Base-by-base conservation (phyloP, 345 rosid genomes). In the Gossypium arboreum region DNA sequence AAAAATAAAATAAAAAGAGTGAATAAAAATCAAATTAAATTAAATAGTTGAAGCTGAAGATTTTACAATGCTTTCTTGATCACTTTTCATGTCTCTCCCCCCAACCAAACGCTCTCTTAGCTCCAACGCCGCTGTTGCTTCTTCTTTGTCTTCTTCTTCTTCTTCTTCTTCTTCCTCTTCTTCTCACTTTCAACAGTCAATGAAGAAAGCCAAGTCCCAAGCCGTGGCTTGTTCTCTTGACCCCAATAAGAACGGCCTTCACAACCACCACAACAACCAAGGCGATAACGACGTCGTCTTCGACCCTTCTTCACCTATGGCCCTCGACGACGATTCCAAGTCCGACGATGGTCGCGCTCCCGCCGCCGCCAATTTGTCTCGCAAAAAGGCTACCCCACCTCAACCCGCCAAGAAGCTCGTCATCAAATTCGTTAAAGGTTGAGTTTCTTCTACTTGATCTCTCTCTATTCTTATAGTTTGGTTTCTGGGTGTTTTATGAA, bases 361-460 rank as follows among this genome's bases (percentile, higher is more conserved):
- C 47, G 81, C 86, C 69, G 84, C 92, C 50, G 92, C 92, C 68
- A 90, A 88, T 80, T 81, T 90, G 75, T 82, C 91, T 65, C 92
- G 95, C 61, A 90, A 88, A 80, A 90, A 88, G 75, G 91, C 95
- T 72, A 86, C 79, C 24, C 90, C 77, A 2, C 92, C 90, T 59
- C 91, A 87, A 81, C 95, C 92, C 27, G 73, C 90, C 5, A 90
- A 88, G 81, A 90, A 88, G 76, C 75, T 95, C 52, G 97, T 93
- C 34, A 95, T 95, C 80, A 95, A 91, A 88, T 88, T 92, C 66
- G 54, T 83, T 52, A 95, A 89, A 92, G 98, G 98, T 93, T 54
- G 73, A 2, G 12, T 69, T 52, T 70, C 65, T 60, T 10, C 12
- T 77, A 39, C 18, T 3, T 12, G 44, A 41, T 54, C 71, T 56